These are phyloP conservation scores for Magnaporthales sp. DNA, from an alignment of 2,329 filamentous ascomycete species.

Conservation along the genomic window DNA sequence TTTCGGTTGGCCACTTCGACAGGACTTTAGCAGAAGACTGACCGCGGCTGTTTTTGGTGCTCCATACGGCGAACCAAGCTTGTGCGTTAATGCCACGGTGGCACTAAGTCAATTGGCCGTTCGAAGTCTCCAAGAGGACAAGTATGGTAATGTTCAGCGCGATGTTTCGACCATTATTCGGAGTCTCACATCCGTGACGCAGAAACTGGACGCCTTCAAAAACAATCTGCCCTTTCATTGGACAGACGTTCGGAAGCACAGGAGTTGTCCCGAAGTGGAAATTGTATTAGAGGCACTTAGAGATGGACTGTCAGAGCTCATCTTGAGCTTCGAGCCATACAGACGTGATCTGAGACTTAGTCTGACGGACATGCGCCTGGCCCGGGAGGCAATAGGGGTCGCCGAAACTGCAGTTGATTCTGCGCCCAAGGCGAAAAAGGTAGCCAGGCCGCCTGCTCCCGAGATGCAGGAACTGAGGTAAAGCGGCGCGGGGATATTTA, in stretches of 20 bases:
- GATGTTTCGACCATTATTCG: slow-evolving; percentile 70
- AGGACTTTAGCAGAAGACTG: slow-evolving; percentile 57
- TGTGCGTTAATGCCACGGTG: slow-evolving; percentile 64
- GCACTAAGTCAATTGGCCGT: slow-evolving; percentile 62
- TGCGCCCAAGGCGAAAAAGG: not conserved
- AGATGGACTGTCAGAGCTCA: slow-evolving; percentile 53
- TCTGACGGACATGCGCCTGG: slow-evolving; percentile 62
- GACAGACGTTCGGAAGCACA: slow-evolving; percentile 60
- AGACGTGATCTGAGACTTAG: slow-evolving; percentile 61
- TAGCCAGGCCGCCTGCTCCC: not conserved
- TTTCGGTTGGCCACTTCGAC: slow-evolving; percentile 60
- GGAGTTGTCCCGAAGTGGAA: slow-evolving; percentile 59
- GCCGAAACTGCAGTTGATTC: slow-evolving; percentile 9
- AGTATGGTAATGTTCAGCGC: slow-evolving; percentile 75
- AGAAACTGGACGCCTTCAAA: slow-evolving; percentile 61
- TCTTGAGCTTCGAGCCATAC: slow-evolving; percentile 68
- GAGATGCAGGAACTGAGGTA: not conserved
- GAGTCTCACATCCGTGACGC: slow-evolving; percentile 60
- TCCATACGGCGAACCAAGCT: slow-evolving; percentile 60
- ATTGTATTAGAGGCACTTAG: slow-evolving; percentile 57
- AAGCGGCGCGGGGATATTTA: not conserved
- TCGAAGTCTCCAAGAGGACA: slow-evolving; percentile 70
- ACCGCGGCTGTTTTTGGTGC: slow-evolving; percentile 61
- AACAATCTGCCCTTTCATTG: slow-evolving; percentile 56
- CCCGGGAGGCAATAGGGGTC: slow-evolving; percentile 51